Evolutionary conservation across 2,329 filamentous ascomycete genomes (phyloP).

Genomic region (Lasiodiplodia sp.): DNA sequence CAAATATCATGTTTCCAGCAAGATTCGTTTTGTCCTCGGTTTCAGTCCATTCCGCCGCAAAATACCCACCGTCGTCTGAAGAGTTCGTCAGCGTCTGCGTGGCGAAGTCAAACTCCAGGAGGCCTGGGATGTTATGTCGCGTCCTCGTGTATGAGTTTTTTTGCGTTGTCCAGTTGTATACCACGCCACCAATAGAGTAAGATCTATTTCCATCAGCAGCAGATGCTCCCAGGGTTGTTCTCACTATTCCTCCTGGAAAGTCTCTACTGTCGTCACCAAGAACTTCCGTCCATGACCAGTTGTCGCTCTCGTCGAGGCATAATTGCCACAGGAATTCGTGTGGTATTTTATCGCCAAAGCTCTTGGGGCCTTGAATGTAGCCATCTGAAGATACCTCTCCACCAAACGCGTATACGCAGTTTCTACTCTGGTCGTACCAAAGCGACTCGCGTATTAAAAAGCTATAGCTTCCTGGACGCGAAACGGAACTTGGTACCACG

Average conservation of each 20-base stretch:
- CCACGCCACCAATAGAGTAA: neutral
- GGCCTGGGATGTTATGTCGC: neutral
- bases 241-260: neutral
- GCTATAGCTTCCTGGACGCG: neutral
- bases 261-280: neutral
- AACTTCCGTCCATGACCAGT: neutral
- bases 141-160: neutral
- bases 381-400: neutral
- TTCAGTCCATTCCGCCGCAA: neutral
- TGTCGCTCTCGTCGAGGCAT: neutral
- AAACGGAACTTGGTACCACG: neutral
- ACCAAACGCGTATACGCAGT: neutral
- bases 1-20: neutral
- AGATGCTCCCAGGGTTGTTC: neutral
- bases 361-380: neutral
- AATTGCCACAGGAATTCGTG: neutral
- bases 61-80: neutral
- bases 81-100: neutral
- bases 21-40: neutral
- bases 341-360: accelerated
- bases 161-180: neutral
- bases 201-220: neutral
- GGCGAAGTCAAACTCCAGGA: neutral
- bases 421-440: neutral
- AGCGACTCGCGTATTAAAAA: neutral